Conservation (phyloP, 768 basidiomycete species). For the Agrocybe pediades region DNA sequence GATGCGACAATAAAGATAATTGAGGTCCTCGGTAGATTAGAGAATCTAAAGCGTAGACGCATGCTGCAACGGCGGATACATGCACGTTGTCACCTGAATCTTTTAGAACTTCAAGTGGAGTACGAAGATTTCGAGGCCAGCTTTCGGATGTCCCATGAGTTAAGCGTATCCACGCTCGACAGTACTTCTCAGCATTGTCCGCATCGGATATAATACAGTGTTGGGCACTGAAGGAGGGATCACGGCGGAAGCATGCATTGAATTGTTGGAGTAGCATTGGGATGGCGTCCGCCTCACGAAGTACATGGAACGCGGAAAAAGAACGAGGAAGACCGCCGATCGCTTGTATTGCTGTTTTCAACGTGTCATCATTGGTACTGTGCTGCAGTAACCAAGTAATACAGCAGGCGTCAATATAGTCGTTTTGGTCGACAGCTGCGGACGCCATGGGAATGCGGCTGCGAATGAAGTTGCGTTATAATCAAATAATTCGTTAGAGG, state of each 20-base stretch:
- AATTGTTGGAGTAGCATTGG: conserved; percentile 35
- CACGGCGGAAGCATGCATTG: conserved; percentile 38
- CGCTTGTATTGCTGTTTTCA: conserved; percentile 32
- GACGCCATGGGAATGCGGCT: conserved; percentile 14
- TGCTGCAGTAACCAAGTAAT: conserved; percentile 39
- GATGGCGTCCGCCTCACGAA: conserved; percentile 37
- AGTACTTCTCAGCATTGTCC: conserved; percentile 36
- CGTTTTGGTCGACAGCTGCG: conserved; percentile 19
- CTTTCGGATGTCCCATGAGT: conserved; percentile 34
- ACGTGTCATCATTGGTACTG: conserved; percentile 32
- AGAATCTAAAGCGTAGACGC: conserved; percentile 35
- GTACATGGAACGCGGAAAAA: conserved; percentile 36
- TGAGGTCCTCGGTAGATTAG: conserved; percentile 35
- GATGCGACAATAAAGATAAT: conserved; percentile 34
- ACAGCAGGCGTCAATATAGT: conserved; percentile 37
- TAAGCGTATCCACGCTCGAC: conserved; percentile 41
- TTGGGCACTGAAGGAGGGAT: conserved; percentile 32
- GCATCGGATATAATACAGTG: conserved; percentile 37
- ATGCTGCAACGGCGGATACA: conserved; percentile 35
- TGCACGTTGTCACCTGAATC: conserved; percentile 29
- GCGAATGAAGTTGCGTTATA: not conserved
- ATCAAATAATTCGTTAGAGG: not conserved
- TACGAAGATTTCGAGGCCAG: conserved; percentile 37
- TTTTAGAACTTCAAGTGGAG: conserved; percentile 34
- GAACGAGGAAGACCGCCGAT: conserved; percentile 40